phyloP scores from a whole-genome alignment of 805 yeast species.

The Nakazawaea anatomiae region DNA sequence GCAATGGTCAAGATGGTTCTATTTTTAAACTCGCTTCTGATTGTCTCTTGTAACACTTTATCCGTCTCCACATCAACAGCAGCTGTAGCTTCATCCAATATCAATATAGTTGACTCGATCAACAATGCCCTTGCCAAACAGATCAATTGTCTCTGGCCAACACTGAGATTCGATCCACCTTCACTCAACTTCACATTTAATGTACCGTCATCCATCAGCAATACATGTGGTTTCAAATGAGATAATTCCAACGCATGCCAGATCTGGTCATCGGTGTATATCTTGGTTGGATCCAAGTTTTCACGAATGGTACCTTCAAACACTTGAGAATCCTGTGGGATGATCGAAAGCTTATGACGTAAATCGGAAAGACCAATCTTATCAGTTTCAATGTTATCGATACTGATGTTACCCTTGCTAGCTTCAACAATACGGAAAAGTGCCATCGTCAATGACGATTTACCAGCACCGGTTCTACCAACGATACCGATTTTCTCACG shows the following conservation, averaged over 20 bases:
- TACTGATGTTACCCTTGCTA: constrained; percentile 50
- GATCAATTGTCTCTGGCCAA: constrained; percentile 59
- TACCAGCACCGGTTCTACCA: constrained; percentile 89
- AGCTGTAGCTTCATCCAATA: constrained; percentile 70
- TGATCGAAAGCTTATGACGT: constrained; percentile 61
- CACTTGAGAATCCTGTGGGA: constrained; percentile 82
- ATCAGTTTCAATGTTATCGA: constrained; percentile 58
- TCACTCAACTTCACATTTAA: constrained; percentile 49
- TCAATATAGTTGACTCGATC: constrained; percentile 48
- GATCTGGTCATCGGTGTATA: constrained; percentile 54
- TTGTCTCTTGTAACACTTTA: constrained; percentile 58
- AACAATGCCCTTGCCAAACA: constrained; percentile 64
- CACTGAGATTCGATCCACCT: constrained; percentile 56
- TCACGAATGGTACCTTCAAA: constrained; percentile 73
- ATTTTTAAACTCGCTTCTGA: constrained; percentile 55
- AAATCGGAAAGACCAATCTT: constrained; percentile 61
- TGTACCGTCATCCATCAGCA: constrained; percentile 34
- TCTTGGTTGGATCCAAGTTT: constrained; percentile 68
- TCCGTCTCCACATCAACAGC: constrained; percentile 75
- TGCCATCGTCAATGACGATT: constrained; percentile 68
- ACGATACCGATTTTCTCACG: constrained; percentile 80
- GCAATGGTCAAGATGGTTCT: constrained; percentile 68
- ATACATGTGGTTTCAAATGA: constrained; percentile 57
- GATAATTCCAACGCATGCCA: constrained; percentile 69
- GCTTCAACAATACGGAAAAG: constrained; percentile 72